Conservation (phyloP, 2,329 filamentous ascomycete species). For the Aspergillus awamori region DNA sequence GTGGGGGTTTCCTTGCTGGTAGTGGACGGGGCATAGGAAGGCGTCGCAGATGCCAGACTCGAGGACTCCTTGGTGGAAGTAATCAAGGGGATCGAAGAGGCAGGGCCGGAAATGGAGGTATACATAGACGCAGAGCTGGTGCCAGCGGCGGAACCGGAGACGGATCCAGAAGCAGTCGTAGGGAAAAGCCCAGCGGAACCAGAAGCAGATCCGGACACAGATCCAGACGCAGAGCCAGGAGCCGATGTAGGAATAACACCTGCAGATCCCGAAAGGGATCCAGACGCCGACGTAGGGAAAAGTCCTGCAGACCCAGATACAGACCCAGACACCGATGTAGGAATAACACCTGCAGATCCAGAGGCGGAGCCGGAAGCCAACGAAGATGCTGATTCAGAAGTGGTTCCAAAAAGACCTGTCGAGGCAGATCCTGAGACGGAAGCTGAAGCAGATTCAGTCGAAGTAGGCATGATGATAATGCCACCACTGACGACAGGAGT, state of each 20-base stretch:
- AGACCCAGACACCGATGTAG: constrained; percentile 6
- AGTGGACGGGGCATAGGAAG: constrained; percentile 13
- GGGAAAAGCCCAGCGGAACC: background rate
- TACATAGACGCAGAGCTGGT: background rate
- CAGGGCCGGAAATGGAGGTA: background rate
- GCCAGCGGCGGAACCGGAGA: background rate
- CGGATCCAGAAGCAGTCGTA: background rate
- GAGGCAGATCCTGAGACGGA: background rate
- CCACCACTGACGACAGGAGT: background rate
- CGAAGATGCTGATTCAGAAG: background rate
- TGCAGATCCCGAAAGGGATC: background rate
- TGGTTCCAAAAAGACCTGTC: background rate
- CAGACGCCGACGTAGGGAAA: background rate
- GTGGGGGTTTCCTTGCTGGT: constrained; percentile 25
- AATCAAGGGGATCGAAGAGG: background rate
- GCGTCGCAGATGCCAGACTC: background rate
- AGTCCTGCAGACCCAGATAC: background rate
- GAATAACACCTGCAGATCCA: background rate
- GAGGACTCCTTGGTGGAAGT: background rate
- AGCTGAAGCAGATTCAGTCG: constrained; percentile 12
- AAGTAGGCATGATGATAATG: background rate
- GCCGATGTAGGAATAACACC: background rate
- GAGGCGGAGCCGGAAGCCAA: constrained; percentile 1
- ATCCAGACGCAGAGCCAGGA: background rate
- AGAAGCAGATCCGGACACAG: background rate